phyloP scores from a whole-genome alignment of 2,329 filamentous ascomycete species.

The Epichloe coenophiala region DNA sequence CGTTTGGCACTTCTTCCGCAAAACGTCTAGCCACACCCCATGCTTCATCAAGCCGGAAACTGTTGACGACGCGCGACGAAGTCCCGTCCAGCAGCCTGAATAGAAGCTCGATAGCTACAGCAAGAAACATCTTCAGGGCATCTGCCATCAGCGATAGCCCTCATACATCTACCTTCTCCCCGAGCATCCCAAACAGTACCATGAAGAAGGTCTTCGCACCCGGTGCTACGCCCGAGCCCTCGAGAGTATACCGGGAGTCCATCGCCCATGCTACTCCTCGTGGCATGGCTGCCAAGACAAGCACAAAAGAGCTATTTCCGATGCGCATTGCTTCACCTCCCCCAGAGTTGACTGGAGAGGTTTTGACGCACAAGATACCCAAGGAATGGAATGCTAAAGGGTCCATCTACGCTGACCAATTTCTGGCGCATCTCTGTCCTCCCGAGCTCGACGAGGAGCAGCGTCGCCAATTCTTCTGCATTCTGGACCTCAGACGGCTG shows the following conservation, averaged over 20 bases:
- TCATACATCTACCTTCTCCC: constrained; percentile 26
- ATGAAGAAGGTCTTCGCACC: constrained; percentile 35
- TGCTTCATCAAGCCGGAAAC: constrained; percentile 22
- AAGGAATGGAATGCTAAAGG: constrained; percentile 36
- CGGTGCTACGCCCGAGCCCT: constrained; percentile 29
- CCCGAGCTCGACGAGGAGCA: constrained; percentile 44
- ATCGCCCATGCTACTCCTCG: constrained; percentile 33
- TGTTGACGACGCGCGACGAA: constrained; percentile 22
- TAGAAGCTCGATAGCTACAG: constrained; percentile 20
- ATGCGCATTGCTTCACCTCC: constrained; percentile 47
- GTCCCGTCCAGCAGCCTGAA: constrained; percentile 22
- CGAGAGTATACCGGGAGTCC: constrained; percentile 29
- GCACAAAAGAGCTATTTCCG: constrained; percentile 38
- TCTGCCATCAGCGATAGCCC: constrained; percentile 23
- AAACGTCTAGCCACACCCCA: constrained; percentile 27
- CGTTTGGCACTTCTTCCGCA: constrained; percentile 12
- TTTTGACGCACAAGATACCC: constrained; percentile 38
- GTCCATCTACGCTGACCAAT: constrained; percentile 48
- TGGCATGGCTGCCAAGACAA: constrained; percentile 34
- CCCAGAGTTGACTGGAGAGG: constrained; percentile 41
- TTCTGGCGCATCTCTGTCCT: constrained; percentile 42
- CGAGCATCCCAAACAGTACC: constrained; percentile 29
- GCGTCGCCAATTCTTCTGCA: constrained; percentile 48
- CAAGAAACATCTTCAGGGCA: constrained; percentile 29
- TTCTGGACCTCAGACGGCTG: constrained; percentile 46